Conservation (phyloP, 495 filamentous ascomycete species). For the Tricharina praecox region DNA sequence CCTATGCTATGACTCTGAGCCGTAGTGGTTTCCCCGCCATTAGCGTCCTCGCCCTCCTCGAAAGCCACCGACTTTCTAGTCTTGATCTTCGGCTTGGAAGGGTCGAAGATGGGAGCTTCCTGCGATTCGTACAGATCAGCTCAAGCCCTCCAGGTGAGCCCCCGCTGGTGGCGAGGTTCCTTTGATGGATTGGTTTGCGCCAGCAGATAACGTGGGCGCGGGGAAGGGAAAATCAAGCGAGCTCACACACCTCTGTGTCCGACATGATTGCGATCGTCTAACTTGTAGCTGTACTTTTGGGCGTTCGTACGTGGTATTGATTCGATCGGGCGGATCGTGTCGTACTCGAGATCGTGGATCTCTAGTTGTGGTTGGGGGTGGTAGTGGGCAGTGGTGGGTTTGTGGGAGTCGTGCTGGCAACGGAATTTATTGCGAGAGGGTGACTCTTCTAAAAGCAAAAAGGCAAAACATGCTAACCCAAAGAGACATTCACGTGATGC, state of each 20-base stretch:
- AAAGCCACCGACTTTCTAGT: slow-evolving; percentile 26
- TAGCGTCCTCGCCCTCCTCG: slow-evolving; percentile 15
- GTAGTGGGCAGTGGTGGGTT: no score
- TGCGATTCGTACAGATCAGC: slow-evolving; percentile 13
- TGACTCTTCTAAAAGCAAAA: no score
- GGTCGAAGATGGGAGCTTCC: slow-evolving; percentile 22
- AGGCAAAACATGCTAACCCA: no score
- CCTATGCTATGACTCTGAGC: neutral
- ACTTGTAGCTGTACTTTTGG: no score
- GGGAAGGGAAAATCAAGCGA: slow-evolving; percentile 8
- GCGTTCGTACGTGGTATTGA: no score
- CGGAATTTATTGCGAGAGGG: no score
- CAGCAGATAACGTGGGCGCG: neutral
- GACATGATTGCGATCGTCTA: slow-evolving; percentile 18
- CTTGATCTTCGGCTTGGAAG: slow-evolving; percentile 23
- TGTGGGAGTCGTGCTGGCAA: no score
- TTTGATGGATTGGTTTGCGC: neutral
- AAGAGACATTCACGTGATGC: no score
- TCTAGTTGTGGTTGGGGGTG: no score
- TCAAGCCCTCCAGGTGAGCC: no score
- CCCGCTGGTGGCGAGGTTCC: neutral
- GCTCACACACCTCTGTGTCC: slow-evolving; percentile 20
- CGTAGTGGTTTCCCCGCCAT: neutral
- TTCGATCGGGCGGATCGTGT: no score
- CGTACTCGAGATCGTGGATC: no score